Base-by-base conservation (phyloP, 371 early-diverging fungal genomes). In the Apophysomyces ossiformis region DNA sequence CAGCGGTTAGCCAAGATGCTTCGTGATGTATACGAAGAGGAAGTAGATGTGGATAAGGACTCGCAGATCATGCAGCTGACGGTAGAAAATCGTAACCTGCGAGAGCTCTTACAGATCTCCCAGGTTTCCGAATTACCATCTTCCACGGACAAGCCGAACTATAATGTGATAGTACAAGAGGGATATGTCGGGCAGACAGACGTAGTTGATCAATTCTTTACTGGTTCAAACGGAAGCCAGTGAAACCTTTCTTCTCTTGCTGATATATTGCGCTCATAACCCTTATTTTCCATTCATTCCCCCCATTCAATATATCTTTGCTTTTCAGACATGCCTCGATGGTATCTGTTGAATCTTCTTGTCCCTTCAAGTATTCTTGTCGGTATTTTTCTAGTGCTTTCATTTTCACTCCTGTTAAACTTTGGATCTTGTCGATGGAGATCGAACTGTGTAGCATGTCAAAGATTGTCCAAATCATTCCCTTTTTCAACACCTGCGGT, bases 1-100 rank as follows among this genome's bases (percentile, higher is more conserved):
- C 57, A 63, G 58, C 62, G 75, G 35, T 45, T 80, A 37, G 68
- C 73, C 2, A 69, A 62, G 18, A 35, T 66, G 43, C 44, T 80
- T 64, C 68, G 80, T 8, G 12, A 57, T n/a, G 72, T 63, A 0
- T 71, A 70, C 54, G 58, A 64, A 4, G 21, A 67, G 0, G 72
- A 73, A 38, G 46, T 67, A 0, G 41, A 60, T n/a, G 74, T 69
- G 4, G 46, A 45, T 7, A 54, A 71, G 36, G 66, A 70, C 13
- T 47, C 66, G n/a, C 58, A 66, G 35, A 45, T 77, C 26, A 68
- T 68, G 9, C 77, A 75, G 37, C 57, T 80, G 41, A 63, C 46
- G n/a, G 54, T 67, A 21, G 80, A 80, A 41, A 80, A 80, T 37
- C 65, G 66, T 12, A 67, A 62, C 12, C 60, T 80, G 8, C 58